Conservation (phyloP, 805 yeast species). For the Starmera quercuum region DNA sequence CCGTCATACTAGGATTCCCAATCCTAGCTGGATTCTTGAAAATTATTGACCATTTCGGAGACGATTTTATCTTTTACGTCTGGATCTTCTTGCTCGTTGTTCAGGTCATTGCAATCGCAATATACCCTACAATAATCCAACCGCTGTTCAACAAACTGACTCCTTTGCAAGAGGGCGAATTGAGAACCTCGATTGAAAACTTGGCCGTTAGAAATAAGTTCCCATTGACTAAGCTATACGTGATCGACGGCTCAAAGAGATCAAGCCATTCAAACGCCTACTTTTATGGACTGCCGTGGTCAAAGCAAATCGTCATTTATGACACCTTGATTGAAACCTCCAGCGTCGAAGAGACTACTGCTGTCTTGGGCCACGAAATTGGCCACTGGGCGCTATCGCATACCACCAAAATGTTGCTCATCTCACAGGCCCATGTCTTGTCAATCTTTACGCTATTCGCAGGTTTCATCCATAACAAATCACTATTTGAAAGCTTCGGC, state of each 20-base stretch:
- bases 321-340: slow-evolving; percentile 86
- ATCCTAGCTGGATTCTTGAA: slow-evolving; percentile 67
- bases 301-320: slow-evolving; percentile 87
- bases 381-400: slow-evolving; percentile 97
- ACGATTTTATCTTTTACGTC: slow-evolving; percentile 72
- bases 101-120: slow-evolving; percentile 66
- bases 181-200: slow-evolving; percentile 71
- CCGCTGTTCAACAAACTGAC: slow-evolving; percentile 90
- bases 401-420: slow-evolving; percentile 64
- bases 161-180: slow-evolving; percentile 85
- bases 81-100: slow-evolving; percentile 64
- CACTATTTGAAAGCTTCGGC: slow-evolving; percentile 75
- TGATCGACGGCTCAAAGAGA: slow-evolving; percentile 95
- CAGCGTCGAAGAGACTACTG: slow-evolving; percentile 73
- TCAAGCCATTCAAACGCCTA: slow-evolving; percentile 96
- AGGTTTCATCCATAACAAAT: slow-evolving; percentile 69
- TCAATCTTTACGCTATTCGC: slow-evolving; percentile 67
- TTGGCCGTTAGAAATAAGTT: slow-evolving; percentile 70
- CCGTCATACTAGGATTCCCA: slow-evolving; percentile 61
- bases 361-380: slow-evolving; percentile 96
- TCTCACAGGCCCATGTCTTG: slow-evolving; percentile 58
- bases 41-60: slow-evolving; percentile 75
- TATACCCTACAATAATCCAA: slow-evolving; percentile 79
- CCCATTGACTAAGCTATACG: slow-evolving; percentile 81
- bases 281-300: slow-evolving; percentile 94